Base-by-base conservation (phyloP, 2,329 filamentous ascomycete genomes). In the Ceratocystis harringtonii region DNA sequence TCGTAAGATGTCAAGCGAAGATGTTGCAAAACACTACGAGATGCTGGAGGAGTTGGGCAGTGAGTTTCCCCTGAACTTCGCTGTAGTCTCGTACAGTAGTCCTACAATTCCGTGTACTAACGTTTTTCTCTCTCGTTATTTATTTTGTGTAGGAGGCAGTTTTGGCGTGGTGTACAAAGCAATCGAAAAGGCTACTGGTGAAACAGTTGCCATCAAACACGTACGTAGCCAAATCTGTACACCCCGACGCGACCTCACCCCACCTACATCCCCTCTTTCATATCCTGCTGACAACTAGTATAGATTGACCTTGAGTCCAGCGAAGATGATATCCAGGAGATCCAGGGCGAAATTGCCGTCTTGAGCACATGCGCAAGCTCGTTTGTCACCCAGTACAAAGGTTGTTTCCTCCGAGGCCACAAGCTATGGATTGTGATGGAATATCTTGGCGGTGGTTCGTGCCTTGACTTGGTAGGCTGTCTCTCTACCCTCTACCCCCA, bases 351-450 rank as follows among this genome's bases (percentile, higher is more conserved):
- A 74, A 97, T 99, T 70, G 88, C 90, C 2, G 88, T 99, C 43
- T 81, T 99, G 68, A 94, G 92, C 76, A 96, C 94, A 64, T 99
- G 94, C 78, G 88, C 89, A 70, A 96, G 92, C 74, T 88, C 89
- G 61, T 95, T 88, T 75, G 91, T 99, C 70, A 97, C 94, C 17
- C 89, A 95, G 74, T 99, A 99, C 80, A 95, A 92, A 74, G 89
- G 90, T 25, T 96, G 92, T 73, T 99, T 97, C 75, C 82, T 97
- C n/a, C 85, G 90, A 70, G 94, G 94, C 30, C 89, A 92, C 74
- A 99, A 97, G 77, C 79, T 99, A 79, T 99, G 94, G 94, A 99
- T 99, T 73, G 90, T 97, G 67, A 99, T 99, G 94, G 94, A 99
- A 76, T 99, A 88, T 73, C 79, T 99, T 10, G 94, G 94, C 5